These are phyloP conservation scores for Mortierella sp. DNA, from an alignment of 371 early-diverging fungal species.

Conservation along the genomic window DNA sequence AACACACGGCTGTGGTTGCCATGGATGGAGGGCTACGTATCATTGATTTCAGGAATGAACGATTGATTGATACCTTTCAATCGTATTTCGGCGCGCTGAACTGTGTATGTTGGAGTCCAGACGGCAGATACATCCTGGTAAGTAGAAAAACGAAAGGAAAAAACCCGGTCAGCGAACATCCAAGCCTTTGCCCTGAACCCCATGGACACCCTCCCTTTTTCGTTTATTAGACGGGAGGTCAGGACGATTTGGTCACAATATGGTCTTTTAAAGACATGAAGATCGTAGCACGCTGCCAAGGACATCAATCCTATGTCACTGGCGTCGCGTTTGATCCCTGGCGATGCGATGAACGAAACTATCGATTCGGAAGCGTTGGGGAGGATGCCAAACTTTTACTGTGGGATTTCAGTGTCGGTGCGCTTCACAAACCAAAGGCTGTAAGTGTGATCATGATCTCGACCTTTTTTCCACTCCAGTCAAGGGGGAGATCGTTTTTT, in stretches of 20 bases:
- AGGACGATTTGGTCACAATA: conserved; percentile 95
- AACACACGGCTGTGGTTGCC: conserved; percentile 81
- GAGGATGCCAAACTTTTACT: conserved; percentile 88
- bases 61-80: conserved; percentile 66
- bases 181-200: no score
- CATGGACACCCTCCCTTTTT: background rate
- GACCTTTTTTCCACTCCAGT: background rate
- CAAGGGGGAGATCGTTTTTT: no score
- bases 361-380: conserved; percentile 91
- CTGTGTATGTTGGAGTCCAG: conserved; percentile 94
- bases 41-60: conserved; percentile 78
- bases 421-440: conserved; percentile 78
- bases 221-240: conserved; percentile 78
- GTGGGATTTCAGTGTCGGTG: conserved; percentile 92
- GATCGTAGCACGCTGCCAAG: conserved; percentile 90
- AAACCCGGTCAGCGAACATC: no score
- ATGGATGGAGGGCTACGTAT: conserved; percentile 83
- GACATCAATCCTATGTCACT: conserved; percentile 89
- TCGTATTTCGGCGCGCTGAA: conserved; percentile 87
- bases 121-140: conserved; percentile 91
- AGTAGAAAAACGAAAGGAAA: no score
- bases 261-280: conserved; percentile 85
- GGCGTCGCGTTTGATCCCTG: conserved; percentile 91
- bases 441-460: conserved; percentile 53
- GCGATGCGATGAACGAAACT: conserved; percentile 83